phyloP scores from a whole-genome alignment of 2,329 filamentous ascomycete species.

The Pseudonectria buxi region DNA sequence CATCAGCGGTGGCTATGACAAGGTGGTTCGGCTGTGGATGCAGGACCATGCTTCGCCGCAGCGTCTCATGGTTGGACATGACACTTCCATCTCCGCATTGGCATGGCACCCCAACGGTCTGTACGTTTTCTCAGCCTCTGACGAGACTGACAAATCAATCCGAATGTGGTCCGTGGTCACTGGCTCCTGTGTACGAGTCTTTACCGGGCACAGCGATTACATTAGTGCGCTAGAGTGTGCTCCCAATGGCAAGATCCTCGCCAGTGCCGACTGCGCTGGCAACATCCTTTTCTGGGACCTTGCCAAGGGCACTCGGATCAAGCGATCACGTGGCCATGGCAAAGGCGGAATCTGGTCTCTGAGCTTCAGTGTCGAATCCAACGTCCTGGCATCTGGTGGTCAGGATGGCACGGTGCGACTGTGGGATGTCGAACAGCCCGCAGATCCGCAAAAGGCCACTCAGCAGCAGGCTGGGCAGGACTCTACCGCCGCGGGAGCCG shows the following conservation, averaged over 20 bases:
- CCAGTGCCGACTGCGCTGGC: constrained; percentile 80
- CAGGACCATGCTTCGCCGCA: constrained; percentile 88
- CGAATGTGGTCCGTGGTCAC: constrained; percentile 95
- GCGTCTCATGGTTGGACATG: constrained; percentile 84
- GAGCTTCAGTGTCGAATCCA: constrained; percentile 89
- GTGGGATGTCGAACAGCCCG: constrained; percentile 79
- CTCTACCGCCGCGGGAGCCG: constrained; percentile 34
- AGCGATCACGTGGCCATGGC: constrained; percentile 88
- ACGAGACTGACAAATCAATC: constrained; percentile 78
- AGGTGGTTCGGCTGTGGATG: constrained; percentile 83
- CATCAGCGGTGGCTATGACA: constrained; percentile 78
- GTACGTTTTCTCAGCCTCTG: constrained; percentile 89
- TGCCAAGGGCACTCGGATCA: constrained; percentile 75
- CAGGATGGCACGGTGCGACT: constrained; percentile 88
- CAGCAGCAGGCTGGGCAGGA: constrained; percentile 38
- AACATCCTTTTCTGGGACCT: constrained; percentile 95
- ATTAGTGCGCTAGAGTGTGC: constrained; percentile 80
- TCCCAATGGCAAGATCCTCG: constrained; percentile 83
- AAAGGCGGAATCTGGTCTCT: constrained; percentile 92
- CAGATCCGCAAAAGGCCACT: constrained; percentile 55
- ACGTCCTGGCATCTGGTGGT: constrained; percentile 80
- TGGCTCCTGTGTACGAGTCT: constrained; percentile 81
- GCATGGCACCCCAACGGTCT: constrained; percentile 91
- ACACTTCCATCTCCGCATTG: constrained; percentile 86
- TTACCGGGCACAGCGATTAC: constrained; percentile 84